Conservation (phyloP, 2,329 filamentous ascomycete genomes). For the Cladosporium sp. region DNA sequence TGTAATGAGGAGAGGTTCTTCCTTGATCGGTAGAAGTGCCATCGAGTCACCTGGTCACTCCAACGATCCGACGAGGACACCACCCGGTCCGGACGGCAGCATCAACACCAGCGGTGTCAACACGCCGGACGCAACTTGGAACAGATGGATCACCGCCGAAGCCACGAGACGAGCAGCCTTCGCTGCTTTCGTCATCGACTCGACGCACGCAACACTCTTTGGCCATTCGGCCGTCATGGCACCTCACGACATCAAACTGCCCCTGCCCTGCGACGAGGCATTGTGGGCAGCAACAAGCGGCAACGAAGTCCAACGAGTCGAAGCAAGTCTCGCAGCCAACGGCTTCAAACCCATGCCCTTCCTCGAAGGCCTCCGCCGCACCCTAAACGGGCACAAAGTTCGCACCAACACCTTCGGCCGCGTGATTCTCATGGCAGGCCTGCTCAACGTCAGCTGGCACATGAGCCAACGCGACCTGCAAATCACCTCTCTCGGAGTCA, state of each 20-base stretch:
- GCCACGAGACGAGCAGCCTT: conserved; percentile 86
- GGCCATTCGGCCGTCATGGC: conserved; percentile 97
- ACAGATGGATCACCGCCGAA: conserved; percentile 92
- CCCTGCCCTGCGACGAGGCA: conserved; percentile 86
- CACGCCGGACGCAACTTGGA: conserved; percentile 88
- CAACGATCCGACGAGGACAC: conserved; percentile 48
- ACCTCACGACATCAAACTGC: conserved; percentile 88
- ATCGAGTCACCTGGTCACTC: conserved; percentile 71
- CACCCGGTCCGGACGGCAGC: conserved; percentile 45
- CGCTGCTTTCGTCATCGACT: conserved; percentile 91
- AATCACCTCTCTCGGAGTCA: conserved; percentile 79
- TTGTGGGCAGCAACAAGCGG: conserved; percentile 89
- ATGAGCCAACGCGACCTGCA: conserved; percentile 96
- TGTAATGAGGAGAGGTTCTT: conserved; percentile 89
- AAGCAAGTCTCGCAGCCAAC: conserved; percentile 73
- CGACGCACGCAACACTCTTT: conserved; percentile 96
- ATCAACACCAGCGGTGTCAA: conserved; percentile 47
- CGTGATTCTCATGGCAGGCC: conserved; percentile 87
- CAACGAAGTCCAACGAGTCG: conserved; percentile 78
- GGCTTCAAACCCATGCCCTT: conserved; percentile 84
- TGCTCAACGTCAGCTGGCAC: conserved; percentile 93
- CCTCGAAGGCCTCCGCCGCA: conserved; percentile 85
- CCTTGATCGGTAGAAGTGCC: conserved; percentile 79
- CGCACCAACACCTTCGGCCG: conserved; percentile 91
- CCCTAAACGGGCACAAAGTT: conserved; percentile 78